Base-by-base conservation (phyloP, 179 eudicot genomes). In the Kewa caespitosa region DNA sequence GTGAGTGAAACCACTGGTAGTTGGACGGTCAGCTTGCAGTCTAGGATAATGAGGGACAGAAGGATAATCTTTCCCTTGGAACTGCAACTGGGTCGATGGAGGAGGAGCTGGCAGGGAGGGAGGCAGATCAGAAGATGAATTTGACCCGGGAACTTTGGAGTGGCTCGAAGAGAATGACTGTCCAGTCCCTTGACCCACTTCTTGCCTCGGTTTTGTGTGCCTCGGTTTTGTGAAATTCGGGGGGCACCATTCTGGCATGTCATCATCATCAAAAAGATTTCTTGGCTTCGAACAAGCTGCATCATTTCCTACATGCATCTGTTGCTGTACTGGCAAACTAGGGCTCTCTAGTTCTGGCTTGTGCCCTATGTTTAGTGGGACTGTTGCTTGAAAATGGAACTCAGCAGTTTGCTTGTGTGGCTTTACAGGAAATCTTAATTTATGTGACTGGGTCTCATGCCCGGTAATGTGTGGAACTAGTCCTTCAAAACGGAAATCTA, bases 231-330 rank as follows among this genome's bases (percentile, higher is more conserved):
- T 60, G 28, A 77, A 82, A 77, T 67, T 81, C 27, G 97, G 89
- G 9, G 97, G 96, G 67, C 82, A 74, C 97, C 96, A 90, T 76
- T 91, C 97, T 13, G 96, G 97, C 89, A 92, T 91, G 81, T 92
- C 97, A 67, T 92, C 94, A 59, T 86, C 91, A 63, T 87, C 88
- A 69, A 87, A 89, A 59, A 84, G 74, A 62, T 75, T 86, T 60
- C 76, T 82, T 27, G 79, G 52, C 60, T 76, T 85, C 31, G 22
- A 22, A 62, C 31, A 8, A 54, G 46, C 54, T 25, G 30, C 34
- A 38, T 54, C 22, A 34, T 69, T 63, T 18, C 50, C 70, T 8
- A 43, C 38, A n/a, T 54, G 32, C 68, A 60, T 75, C 59, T 72
- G 69, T 22, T 65, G 76, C 42, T 43, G 78, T 20, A 60, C 23